Evolutionary conservation across 805 yeast species (phyloP), one percentile per base, ranked within the genome.

Genomic region (Candida golubevii): DNA sequence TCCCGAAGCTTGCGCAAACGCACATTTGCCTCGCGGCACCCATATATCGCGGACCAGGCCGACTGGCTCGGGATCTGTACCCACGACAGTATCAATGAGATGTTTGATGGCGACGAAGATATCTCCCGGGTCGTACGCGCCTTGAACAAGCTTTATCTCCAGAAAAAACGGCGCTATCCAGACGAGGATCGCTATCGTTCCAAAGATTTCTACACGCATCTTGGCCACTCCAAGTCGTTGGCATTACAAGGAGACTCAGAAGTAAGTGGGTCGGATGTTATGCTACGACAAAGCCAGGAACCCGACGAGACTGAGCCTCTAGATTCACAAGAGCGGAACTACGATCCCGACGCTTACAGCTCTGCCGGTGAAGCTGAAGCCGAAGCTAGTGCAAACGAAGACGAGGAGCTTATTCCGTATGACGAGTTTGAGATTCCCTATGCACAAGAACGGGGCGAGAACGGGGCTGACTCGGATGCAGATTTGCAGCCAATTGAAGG

Each of bases 31-130:
- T 66, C 72, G 51, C 59, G 72, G 4, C 73, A 70, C 51, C 76
- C 76, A 1, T 71, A 71, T 48, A 49, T 71, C 26, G 69, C 72
- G 9, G 76, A 71, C 50, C 71, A 68, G 45, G 74, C 74, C 4
- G 71, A 69, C 43, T 71, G 69, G 60, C 56, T 71, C 31, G 75
- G 70, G 4, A 56, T 71, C 11, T 60, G 71, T 5, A 59, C 63
- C 34, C 47, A 58, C 10, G 66, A 62, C 36, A 61, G 64, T 42
- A 53, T 71, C 47, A 70, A 71, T 48, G 71, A 67, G 26, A 46
- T 71, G 41, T 70, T 66, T 52, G 59, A 57, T 31, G 72, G 65
- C 10, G 45, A 52, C 36, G 67, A 69, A 34, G 56, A 51, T 18
- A 42, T 67, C 28, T 62, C 62, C 26, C 53, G 50, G 0, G 67